phyloP scores from a whole-genome alignment of 2,329 filamentous ascomycete species.

The Calonectria montana region DNA sequence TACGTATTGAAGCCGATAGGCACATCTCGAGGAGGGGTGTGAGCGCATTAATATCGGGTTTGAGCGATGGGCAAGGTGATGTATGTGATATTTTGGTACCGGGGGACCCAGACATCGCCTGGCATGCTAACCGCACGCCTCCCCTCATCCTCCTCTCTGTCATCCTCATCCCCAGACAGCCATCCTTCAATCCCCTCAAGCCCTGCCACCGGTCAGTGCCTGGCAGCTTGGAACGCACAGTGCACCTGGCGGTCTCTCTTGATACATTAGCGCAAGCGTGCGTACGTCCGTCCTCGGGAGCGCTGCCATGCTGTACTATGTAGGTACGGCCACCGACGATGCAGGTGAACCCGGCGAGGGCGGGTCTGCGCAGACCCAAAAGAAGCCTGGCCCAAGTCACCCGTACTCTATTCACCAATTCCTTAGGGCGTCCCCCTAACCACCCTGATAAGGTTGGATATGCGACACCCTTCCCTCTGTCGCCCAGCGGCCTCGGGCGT shows the following conservation, averaged over 20 bases:
- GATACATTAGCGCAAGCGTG: not conserved
- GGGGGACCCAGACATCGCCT: conserved; percentile 7
- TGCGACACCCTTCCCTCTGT: conserved; percentile 25
- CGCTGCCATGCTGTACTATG: not conserved
- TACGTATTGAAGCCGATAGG: conserved; percentile 33
- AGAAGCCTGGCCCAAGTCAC: conserved; percentile 3
- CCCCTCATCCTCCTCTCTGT: not conserved
- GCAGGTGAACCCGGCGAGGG: conserved; percentile 7
- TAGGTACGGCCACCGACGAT: conserved; percentile 12
- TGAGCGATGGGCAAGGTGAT: not conserved
- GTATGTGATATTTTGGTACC: conserved; percentile 18
- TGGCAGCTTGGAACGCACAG: not conserved
- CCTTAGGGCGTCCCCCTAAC: conserved; percentile 25
- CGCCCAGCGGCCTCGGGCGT: conserved; percentile 8
- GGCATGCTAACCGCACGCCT: not conserved
- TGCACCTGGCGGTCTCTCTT: not conserved
- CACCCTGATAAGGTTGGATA: conserved; percentile 39
- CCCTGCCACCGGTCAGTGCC: not conserved
- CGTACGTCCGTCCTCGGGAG: not conserved
- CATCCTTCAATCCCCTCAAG: not conserved
- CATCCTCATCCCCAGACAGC: not conserved
- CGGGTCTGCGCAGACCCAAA: conserved; percentile 5
- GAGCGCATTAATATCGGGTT: not conserved
- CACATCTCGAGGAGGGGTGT: conserved; percentile 27
- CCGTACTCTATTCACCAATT: conserved; percentile 10